Percentiles rank a stretch among this genome's conserved stretches.
Evolutionary conservation across 1,284 basidiomycete genomes (phyloP).

Genomic region (Marasmius sp.): DNA sequence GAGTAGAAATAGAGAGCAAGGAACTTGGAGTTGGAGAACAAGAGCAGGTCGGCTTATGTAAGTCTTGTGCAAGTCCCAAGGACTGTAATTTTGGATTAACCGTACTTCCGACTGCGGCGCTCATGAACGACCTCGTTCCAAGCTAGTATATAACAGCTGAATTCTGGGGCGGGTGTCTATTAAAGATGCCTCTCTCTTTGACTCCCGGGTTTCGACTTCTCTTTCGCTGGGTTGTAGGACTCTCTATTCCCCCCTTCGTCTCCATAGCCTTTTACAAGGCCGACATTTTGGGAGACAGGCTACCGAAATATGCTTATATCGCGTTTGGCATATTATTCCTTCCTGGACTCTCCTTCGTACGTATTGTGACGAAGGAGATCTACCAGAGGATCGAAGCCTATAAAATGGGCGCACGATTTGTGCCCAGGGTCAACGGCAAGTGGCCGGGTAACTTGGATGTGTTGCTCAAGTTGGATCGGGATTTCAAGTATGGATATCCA

Average conservation of each 20-base stretch:
- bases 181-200: not conserved
- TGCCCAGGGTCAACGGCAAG: not conserved
- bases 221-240: not conserved
- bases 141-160: no score
- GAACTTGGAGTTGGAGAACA: no score
- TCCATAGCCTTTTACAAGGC: not conserved
- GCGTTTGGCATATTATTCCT: not conserved
- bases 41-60: no score
- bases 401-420: not conserved
- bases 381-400: not conserved
- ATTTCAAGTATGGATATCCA: not conserved
- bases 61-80: no score
- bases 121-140: no score
- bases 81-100: no score
- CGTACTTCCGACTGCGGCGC: no score
- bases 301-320: not conserved
- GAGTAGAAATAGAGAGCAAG: no score
- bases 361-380: not conserved
- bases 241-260: not conserved
- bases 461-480: not conserved
- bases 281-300: not conserved
- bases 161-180: no score
- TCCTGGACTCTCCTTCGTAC: not conserved
- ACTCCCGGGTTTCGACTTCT: not conserved
- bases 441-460: not conserved